These are phyloP conservation scores for Clavispora vitiphila DNA, from an alignment of 805 yeast species.

Conservation along the genomic window DNA sequence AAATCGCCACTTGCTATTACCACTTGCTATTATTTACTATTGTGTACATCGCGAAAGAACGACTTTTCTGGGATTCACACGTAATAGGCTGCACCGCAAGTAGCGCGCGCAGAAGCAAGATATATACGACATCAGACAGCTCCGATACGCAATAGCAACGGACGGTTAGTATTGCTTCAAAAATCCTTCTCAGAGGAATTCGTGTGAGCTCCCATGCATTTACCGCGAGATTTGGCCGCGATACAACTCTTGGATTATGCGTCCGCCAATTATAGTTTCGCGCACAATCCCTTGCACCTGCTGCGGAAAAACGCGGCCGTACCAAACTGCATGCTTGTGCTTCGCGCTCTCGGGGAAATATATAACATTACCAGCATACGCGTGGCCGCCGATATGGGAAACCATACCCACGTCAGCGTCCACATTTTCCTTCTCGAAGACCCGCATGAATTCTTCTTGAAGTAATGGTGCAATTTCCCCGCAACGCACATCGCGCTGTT, in stretches of 20 bases:
- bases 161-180: no score
- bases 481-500: slow-evolving; percentile 59
- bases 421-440: slow-evolving; percentile 31
- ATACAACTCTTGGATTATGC: slow-evolving; percentile 51
- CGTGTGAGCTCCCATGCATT: no score
- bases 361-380: slow-evolving; percentile 76
- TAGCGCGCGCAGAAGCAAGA: not conserved
- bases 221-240: slow-evolving; percentile 35
- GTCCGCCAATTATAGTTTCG: slow-evolving; percentile 46
- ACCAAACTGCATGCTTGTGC: slow-evolving; percentile 52
- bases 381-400: slow-evolving; percentile 85
- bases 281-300: slow-evolving; percentile 62
- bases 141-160: not conserved
- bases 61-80: no score
- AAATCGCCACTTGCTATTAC: no score
- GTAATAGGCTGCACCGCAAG: not conserved
- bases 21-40: no score
- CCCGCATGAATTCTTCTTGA: slow-evolving; percentile 43
- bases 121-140: not conserved
- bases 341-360: slow-evolving; percentile 38
- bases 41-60: no score
- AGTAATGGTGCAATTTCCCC: slow-evolving; percentile 62
- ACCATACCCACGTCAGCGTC: slow-evolving; percentile 45
- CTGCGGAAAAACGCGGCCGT: slow-evolving; percentile 66
- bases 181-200: no score